Percentiles rank a stretch among this genome's conserved stretches.
phyloP scores from a whole-genome alignment of 495 filamentous ascomycete species.

The Neurospora hispaniola region DNA sequence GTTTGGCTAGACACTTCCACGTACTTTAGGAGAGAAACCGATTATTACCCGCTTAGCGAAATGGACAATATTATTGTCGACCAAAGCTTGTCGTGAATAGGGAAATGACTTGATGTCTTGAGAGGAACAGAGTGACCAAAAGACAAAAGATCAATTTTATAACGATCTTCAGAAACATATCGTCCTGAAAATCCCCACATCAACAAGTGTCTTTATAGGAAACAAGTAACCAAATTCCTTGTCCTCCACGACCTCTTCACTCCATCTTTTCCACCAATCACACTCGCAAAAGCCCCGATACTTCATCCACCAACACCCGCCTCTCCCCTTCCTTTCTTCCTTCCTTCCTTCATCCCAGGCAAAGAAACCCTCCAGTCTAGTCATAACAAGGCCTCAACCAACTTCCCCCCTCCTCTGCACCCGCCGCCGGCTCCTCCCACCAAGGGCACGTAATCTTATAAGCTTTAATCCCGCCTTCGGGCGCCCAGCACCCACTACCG shows the following conservation, averaged over 20 bases:
- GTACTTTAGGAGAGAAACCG: no score
- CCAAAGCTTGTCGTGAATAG: no score
- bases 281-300: not conserved
- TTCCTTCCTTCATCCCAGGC: not conserved
- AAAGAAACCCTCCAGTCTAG: not conserved
- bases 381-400: not conserved
- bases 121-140: no score
- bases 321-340: not conserved
- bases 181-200: not conserved
- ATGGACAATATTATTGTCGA: no score
- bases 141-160: no score
- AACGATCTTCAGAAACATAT: not conserved
- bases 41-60: no score
- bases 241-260: not conserved
- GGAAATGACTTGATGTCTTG: no score
- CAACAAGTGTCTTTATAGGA: not conserved
- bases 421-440: not conserved
- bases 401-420: not conserved
- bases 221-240: not conserved
- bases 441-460: conserved; percentile 9
- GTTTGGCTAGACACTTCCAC: no score
- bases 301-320: no score
- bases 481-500: conserved; percentile 6
- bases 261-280: not conserved
- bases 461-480: conserved; percentile 4